These are phyloP conservation scores for Trichoderma endophyticum DNA, from an alignment of 2,329 filamentous ascomycete species.

Conservation along the genomic window DNA sequence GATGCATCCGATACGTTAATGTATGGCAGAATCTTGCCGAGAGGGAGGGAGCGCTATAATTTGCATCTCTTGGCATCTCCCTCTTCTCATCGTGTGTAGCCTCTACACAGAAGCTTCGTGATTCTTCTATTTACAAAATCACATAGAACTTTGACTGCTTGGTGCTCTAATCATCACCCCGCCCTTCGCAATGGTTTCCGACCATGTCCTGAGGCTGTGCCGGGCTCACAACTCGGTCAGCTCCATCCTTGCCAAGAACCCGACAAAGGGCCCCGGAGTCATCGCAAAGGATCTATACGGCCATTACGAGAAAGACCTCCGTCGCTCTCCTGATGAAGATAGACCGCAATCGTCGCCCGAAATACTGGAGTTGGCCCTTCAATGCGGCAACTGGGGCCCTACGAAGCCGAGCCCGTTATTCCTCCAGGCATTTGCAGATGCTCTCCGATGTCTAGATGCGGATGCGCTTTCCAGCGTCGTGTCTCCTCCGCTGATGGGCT, in stretches of 20 bases:
- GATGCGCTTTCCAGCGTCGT: constrained; percentile 51
- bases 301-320: constrained; percentile 22
- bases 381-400: constrained; percentile 66
- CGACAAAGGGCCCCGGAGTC: constrained; percentile 49
- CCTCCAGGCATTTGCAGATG: constrained; percentile 64
- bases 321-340: constrained; percentile 16
- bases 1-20: background rate
- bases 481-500: constrained; percentile 51
- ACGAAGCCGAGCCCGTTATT: constrained; percentile 65
- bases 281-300: constrained; percentile 56
- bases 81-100: background rate
- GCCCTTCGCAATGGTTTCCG: constrained; percentile 28
- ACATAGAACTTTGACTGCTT: background rate
- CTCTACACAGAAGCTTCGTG: background rate
- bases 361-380: constrained; percentile 50
- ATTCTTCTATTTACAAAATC: background rate
- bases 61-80: background rate
- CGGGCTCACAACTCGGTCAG: constrained; percentile 54
- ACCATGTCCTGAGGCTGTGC: constrained; percentile 49
- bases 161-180: background rate
- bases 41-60: background rate
- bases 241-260: constrained; percentile 52
- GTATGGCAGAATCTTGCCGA: background rate
- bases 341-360: constrained; percentile 26
- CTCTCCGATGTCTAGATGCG: constrained; percentile 53